Conservation (phyloP, 2,329 filamentous ascomycete species). For the Pseudogymnoascus sp. region DNA sequence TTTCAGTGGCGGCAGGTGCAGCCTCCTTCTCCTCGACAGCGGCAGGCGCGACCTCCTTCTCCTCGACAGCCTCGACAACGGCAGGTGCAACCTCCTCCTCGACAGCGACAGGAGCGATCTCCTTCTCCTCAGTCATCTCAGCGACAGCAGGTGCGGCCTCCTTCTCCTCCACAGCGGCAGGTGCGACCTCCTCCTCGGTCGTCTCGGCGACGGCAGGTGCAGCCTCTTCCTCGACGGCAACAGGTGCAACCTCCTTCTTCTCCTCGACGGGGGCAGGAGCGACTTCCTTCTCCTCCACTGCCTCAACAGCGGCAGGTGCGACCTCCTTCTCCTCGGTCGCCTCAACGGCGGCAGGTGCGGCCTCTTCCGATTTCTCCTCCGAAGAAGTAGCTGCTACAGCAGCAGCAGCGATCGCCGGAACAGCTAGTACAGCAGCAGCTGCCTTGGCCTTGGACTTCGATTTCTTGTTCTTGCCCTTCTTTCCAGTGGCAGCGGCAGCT, state of each 20-base stretch:
- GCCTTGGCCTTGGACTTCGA: background rate
- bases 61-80: background rate
- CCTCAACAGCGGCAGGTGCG: background rate
- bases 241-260: background rate
- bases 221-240: background rate
- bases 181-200: background rate
- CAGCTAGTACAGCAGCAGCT: background rate
- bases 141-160: background rate
- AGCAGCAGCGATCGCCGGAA: background rate
- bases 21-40: background rate
- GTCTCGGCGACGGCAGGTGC: background rate
- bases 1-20: background rate
- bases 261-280: background rate
- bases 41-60: background rate
- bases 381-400: background rate
- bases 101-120: background rate
- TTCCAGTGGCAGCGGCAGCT: background rate
- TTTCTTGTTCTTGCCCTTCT: constrained; percentile 4
- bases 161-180: background rate
- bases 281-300: background rate
- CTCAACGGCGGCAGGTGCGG: background rate
- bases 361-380: constrained; percentile 17
- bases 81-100: background rate
- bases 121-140: background rate
- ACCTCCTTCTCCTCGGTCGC: background rate